phyloP scores from a whole-genome alignment of 352 stramenopile genomes.

The Saprolegnia diclina region DNA sequence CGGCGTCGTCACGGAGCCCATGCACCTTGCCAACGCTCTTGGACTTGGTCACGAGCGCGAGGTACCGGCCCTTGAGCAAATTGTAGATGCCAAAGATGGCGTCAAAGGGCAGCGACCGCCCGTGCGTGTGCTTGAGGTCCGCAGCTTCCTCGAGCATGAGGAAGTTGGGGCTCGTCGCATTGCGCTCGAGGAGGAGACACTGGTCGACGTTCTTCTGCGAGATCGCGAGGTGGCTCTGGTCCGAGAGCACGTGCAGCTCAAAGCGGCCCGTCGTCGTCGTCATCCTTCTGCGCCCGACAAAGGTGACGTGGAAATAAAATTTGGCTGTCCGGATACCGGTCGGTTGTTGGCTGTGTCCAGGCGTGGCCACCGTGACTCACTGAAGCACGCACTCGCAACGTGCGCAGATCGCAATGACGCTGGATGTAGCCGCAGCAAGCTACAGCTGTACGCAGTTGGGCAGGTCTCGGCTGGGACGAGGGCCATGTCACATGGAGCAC shows the following conservation, averaged over 20 bases:
- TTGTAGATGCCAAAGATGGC: constrained; percentile 75
- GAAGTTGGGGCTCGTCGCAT: constrained; percentile 20
- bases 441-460: too few species aligned
- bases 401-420: too few species aligned
- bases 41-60: constrained; percentile 67
- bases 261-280: constrained; percentile 20
- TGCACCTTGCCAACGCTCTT: constrained; percentile 40
- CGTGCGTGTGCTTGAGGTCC: constrained; percentile 59
- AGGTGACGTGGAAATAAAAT: not conserved
- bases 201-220: constrained; percentile 23
- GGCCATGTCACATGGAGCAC: too few species aligned
- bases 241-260: constrained; percentile 26
- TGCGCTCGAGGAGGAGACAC: constrained; percentile 23
- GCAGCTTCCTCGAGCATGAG: constrained; percentile 55
- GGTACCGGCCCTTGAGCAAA: constrained; percentile 58
- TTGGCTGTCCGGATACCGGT: not conserved
- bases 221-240: constrained; percentile 24
- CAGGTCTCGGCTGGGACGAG: too few species aligned
- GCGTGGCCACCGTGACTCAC: too few species aligned
- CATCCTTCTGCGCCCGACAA: not conserved
- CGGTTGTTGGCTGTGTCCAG: not conserved
- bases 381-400: too few species aligned
- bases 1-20: constrained; percentile 28
- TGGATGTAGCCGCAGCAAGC: too few species aligned
- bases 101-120: constrained; percentile 67